Conservation (phyloP, 345 rosid species). For the Reutealis trisperma region DNA sequence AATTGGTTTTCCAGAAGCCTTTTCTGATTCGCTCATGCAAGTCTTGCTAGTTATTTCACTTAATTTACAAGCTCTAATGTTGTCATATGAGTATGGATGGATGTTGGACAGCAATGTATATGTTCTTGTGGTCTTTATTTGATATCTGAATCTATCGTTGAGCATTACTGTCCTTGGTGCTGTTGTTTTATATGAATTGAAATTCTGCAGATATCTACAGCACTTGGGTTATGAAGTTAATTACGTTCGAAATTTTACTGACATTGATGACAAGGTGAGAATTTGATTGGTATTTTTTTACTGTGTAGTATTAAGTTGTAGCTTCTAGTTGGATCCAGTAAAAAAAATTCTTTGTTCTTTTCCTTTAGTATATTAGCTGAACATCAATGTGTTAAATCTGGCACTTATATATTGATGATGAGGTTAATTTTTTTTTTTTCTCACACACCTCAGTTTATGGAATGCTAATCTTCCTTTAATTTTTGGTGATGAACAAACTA, state of each 20-base stretch:
- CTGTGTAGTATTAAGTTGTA: no score
- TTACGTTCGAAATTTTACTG: constrained; percentile 83
- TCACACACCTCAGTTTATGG: no score
- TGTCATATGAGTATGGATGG: background rate
- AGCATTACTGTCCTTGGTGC: background rate
- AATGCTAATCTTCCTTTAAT: no score
- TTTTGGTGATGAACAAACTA: no score
- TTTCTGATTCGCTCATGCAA: no score
- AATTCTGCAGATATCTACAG: constrained; percentile 58
- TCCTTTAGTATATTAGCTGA: background rate
- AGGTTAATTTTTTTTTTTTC: no score
- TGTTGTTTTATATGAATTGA: constrained; percentile 14
- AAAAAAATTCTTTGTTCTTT: background rate
- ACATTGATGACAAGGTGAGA: constrained; percentile 89
- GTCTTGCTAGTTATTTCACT: background rate
- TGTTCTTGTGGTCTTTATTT: background rate
- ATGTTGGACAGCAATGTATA: background rate
- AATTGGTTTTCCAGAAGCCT: background rate
- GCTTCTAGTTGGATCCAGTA: background rate
- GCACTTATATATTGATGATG: background rate
- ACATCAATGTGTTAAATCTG: background rate
- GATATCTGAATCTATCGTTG: background rate
- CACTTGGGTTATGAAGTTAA: constrained; percentile 74
- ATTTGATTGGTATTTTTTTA: background rate
- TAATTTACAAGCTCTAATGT: background rate